A percentile compares a stretch with the other conserved stretches of the same genome.
phyloP scores from a whole-genome alignment of 1,139 yeast genomes.

The Magnusiomyces paraingens region DNA sequence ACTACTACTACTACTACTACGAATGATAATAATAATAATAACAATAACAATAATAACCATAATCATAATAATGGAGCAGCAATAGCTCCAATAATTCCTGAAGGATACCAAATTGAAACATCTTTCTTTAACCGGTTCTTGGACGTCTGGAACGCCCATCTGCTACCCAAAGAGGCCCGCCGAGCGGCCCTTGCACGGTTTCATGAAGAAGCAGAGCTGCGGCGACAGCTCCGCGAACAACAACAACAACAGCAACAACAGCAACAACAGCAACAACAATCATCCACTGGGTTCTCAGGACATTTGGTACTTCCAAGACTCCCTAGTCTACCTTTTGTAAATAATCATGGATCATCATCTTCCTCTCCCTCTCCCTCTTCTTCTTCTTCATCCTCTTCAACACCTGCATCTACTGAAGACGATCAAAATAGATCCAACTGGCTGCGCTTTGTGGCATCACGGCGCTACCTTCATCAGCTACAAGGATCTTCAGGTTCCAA shows the following conservation, averaged over 20 bases:
- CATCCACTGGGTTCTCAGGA: not conserved
- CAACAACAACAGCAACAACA: constrained; percentile 1
- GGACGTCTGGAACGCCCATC: constrained; percentile 33
- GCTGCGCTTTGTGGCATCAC: constrained; percentile 24
- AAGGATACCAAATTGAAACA: constrained; percentile 26
- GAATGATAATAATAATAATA: not conserved
- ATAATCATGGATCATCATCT: not conserved
- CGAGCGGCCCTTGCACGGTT: constrained; percentile 29
- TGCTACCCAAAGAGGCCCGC: constrained; percentile 32
- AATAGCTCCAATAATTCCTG: constrained; percentile 19
- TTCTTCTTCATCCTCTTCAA: not conserved
- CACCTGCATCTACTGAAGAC: constrained; percentile 3
- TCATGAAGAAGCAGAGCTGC: constrained; percentile 29
- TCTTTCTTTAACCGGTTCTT: constrained; percentile 29
- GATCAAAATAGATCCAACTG: constrained; percentile 24
- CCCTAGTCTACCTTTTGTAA: not conserved
- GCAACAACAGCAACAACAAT: not conserved
- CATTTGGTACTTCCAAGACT: not conserved
- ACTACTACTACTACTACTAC: no score
- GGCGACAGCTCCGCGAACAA: constrained; percentile 22
- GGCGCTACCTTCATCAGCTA: constrained; percentile 18
- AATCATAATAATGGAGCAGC: not conserved
- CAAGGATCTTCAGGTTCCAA: not conserved
- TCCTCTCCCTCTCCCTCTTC: not conserved
- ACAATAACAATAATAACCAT: not conserved